Evolutionary conservation across 805 yeast species (phyloP), one percentile per base, ranked within the genome.

Genomic region (Metschnikowia peoriensis): DNA sequence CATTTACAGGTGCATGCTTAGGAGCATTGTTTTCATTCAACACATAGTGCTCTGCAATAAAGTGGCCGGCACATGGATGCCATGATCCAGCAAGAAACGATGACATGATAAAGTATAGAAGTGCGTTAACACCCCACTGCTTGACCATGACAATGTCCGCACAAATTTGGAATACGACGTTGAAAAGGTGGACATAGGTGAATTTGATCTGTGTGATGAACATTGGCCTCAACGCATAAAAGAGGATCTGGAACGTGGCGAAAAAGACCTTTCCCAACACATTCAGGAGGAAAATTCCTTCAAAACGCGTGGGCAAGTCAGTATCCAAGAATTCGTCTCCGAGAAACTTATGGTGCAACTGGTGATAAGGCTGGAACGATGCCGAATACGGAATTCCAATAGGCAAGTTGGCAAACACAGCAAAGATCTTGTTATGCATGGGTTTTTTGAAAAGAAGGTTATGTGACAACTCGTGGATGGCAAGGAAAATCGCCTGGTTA

Each of bases 41-140:
- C 12, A 89, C 83, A 65, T 89, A 89, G 67, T 91, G 97, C 66
- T 91, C 97, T n/a, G 96, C 93, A 58, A 91, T 89, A 70, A 91
- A 91, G 71, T 91, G 97, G 17, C 97, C 97, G 1, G 97, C 96
- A 54, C 90, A 85, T 28, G 97, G 97, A 65, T 91, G 97, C 65
- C 89, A 75, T 0, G 96, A 88, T 1, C 97, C 97, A 0, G 97
- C 96, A 48, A 91, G 72, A 65, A 91, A 89, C 0, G 96, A 85
- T 39, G 92, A 84, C 67, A 86, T 72, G 28, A 91, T 65, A 57
- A 91, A 80, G 67, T 91, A 91, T 40, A 72, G 64, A 41, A 88
- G 67, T 0, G 94, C 69, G 53, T 83, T 80, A 72, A 75, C 66
- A 0, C 96, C 93, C 82, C 89, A 85, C 55, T 57, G 64, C 29